Conservation (phyloP, 2,329 filamentous ascomycete genomes). For the Gnomoniopsis sp. region DNA sequence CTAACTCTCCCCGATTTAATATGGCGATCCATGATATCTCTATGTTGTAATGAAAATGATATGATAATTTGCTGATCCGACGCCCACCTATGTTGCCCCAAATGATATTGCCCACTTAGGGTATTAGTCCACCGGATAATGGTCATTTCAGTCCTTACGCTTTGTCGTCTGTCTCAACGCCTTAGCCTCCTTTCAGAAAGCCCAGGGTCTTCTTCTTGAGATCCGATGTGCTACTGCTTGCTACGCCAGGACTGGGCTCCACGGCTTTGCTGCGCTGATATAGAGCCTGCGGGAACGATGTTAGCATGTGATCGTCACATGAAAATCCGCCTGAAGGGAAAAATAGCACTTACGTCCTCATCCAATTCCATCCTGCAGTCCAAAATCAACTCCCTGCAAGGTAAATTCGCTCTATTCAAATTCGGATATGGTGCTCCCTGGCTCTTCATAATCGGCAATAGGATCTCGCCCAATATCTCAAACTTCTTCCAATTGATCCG, state of each 20-base stretch:
- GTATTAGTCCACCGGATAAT: not conserved
- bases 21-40: not conserved
- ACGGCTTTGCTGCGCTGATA: conserved; percentile 18
- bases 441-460: conserved; percentile 87
- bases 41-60: not conserved
- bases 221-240: conserved; percentile 11
- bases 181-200: conserved; percentile 12
- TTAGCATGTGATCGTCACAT: not conserved
- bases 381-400: conserved; percentile 70
- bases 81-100: not conserved
- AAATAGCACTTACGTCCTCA: conserved; percentile 69
- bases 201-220: conserved; percentile 18
- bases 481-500: conserved; percentile 98
- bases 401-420: conserved; percentile 61
- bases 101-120: not conserved
- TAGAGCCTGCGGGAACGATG: conserved; percentile 4
- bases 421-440: conserved; percentile 80
- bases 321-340: not conserved
- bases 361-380: conserved; percentile 80
- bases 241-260: conserved; percentile 12
- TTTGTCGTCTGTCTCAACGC: not conserved
- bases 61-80: not conserved
- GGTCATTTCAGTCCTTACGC: not conserved
- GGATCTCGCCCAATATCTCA: conserved; percentile 88
- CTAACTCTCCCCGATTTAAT: no score